Percentiles rank a stretch among this genome's conserved stretches.
Evolutionary conservation across 2,329 filamentous ascomycete genomes (phyloP).

Genomic region (Alternaria infectoria): DNA sequence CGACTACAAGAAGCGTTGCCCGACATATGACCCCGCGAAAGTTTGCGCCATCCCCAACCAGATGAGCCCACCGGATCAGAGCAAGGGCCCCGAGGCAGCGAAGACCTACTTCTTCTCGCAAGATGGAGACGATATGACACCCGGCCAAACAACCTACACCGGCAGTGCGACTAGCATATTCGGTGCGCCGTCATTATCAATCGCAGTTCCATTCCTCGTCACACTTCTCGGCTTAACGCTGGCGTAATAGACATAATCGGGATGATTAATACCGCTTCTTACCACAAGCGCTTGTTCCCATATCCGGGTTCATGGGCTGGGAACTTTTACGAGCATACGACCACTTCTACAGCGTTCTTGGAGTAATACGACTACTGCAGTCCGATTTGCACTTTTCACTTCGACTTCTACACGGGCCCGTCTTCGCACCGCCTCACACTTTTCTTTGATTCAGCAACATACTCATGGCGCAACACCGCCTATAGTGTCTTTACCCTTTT

Average conservation of each 20-base stretch:
- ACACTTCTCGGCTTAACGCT: constrained; percentile 37
- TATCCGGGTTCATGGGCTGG: neutral
- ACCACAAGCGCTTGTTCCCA: neutral
- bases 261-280: neutral
- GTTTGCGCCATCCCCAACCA: constrained; percentile 46
- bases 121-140: constrained; percentile 30
- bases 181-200: constrained; percentile 21
- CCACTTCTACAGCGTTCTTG: constrained; percentile 3
- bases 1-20: constrained; percentile 41
- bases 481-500: constrained; percentile 10
- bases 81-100: constrained; percentile 29
- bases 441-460: neutral
- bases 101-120: constrained; percentile 48
- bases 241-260: constrained; percentile 18
- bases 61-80: constrained; percentile 36
- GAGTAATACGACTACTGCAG: neutral
- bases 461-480: constrained; percentile 7
- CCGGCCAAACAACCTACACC: constrained; percentile 36
- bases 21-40: constrained; percentile 32
- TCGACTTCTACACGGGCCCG: neutral
- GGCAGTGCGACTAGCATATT: constrained; percentile 25
- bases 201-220: constrained; percentile 33
- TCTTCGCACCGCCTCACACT: neutral
- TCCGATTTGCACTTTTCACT: neutral
- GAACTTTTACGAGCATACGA: neutral